Conservation (phyloP, 129 eudicot species). For the Flaveria sonorensis region DNA sequence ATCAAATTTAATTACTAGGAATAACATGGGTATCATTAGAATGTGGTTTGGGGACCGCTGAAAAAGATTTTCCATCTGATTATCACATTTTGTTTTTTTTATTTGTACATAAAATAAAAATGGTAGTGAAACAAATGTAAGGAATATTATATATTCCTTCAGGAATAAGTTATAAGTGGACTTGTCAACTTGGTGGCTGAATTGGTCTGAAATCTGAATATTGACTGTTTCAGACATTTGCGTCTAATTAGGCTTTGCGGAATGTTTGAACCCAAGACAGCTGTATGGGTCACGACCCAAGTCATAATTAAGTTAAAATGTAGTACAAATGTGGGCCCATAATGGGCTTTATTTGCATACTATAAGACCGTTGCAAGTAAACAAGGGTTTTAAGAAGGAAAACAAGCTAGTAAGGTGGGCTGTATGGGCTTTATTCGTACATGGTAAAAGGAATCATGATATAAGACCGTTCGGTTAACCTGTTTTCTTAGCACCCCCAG, state of each 20-base stretch:
- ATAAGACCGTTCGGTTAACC: no score
- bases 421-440: no score
- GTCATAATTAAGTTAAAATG: neutral
- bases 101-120: neutral
- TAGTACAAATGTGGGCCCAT: no score
- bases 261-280: neutral
- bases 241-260: no score
- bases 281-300: constrained; percentile 12
- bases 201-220: constrained; percentile 19
- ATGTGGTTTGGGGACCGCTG: neutral
- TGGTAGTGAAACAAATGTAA: neutral
- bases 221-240: neutral
- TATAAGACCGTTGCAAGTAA: no score
- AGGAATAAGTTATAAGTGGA: neutral
- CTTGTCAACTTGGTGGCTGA: constrained; percentile 15
- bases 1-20: neutral
- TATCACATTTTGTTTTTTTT: neutral
- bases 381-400: no score
- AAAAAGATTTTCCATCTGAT: neutral
- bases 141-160: neutral
- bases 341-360: no score
- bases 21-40: neutral
- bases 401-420: no score
- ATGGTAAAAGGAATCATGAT: no score
- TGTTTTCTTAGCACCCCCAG: no score